phyloP scores from a whole-genome alignment of 2,329 filamentous ascomycete genomes.

The Mycogone perniciosa region DNA sequence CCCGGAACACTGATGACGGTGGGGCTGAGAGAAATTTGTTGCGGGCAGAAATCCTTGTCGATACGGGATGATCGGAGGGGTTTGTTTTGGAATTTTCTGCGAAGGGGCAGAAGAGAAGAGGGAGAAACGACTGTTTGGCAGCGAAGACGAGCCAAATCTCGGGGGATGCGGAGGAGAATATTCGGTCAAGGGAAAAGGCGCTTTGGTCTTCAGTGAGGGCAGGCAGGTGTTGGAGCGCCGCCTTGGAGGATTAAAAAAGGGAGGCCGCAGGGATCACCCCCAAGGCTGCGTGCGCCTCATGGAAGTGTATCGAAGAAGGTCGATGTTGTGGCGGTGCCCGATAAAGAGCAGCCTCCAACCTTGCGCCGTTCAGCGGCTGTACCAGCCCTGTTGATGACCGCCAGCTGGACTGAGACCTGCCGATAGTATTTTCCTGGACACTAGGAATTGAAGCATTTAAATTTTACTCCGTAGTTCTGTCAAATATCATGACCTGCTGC shows the following conservation, averaged over 20 bases:
- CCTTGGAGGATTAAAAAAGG: constrained; percentile 23
- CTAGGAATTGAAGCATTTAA: no score
- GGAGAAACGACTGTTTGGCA: background rate
- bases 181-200: constrained; percentile 7
- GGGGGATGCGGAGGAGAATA: background rate
- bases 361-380: no score
- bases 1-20: background rate
- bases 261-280: constrained; percentile 25
- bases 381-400: no score
- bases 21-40: constrained; percentile 9
- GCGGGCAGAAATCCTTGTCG: background rate
- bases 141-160: background rate
- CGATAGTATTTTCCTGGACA: no score
- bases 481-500: no score
- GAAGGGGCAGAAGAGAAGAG: background rate
- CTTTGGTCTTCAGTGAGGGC: constrained; percentile 3
- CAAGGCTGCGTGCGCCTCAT: constrained; percentile 33
- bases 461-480: no score
- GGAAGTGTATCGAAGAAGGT: constrained; percentile 37
- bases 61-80: background rate
- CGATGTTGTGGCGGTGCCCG: constrained; percentile 35
- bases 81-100: background rate
- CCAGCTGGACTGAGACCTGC: no score
- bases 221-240: constrained; percentile 9
- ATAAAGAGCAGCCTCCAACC: constrained; percentile 2